A percentile compares a stretch with the other conserved stretches of the same genome.
Conservation (phyloP, 306 rosid genomes). For the Ormosia semicastrata region DNA sequence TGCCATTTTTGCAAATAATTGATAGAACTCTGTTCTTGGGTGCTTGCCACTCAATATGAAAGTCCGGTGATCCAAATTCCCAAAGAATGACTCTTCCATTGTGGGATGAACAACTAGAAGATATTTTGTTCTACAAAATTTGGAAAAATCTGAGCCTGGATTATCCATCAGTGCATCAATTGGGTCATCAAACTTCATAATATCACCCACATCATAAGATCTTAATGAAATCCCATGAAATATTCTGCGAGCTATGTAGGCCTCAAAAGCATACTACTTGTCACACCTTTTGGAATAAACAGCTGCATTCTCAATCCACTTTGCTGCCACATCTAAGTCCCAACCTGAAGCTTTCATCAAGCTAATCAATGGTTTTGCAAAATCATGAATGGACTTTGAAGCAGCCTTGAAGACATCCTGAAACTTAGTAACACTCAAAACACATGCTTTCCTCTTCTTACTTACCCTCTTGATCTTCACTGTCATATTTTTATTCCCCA, state of each 20-base stretch:
- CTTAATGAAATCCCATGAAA: slow-evolving; percentile 36
- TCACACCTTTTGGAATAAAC: slow-evolving; percentile 49
- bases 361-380: slow-evolving; percentile 62
- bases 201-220: slow-evolving; percentile 29
- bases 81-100: slow-evolving; percentile 62
- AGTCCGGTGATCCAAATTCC: slow-evolving; percentile 59
- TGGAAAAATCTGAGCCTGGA: slow-evolving; percentile 62
- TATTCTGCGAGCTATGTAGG: slow-evolving; percentile 60
- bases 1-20: slow-evolving; percentile 61
- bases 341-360: slow-evolving; percentile 72
- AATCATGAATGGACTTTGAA: slow-evolving; percentile 60
- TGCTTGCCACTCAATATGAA: slow-evolving; percentile 50
- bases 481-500: slow-evolving; percentile 28
- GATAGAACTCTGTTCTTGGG: slow-evolving; percentile 70
- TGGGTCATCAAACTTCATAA: slow-evolving; percentile 53
- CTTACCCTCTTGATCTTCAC: slow-evolving; percentile 39
- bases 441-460: slow-evolving; percentile 34
- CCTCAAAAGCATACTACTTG: slow-evolving; percentile 71
- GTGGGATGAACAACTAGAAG: slow-evolving; percentile 53
- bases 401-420: slow-evolving; percentile 41
- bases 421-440: slow-evolving; percentile 35
- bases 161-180: slow-evolving; percentile 45
- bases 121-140: slow-evolving; percentile 52
- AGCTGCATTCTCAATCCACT: slow-evolving; percentile 39
- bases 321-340: slow-evolving; percentile 62